Percentiles rank a stretch among this genome's conserved stretches.
Conservation (phyloP, 106 monocot genomes). For the Vanilla planifolia region DNA sequence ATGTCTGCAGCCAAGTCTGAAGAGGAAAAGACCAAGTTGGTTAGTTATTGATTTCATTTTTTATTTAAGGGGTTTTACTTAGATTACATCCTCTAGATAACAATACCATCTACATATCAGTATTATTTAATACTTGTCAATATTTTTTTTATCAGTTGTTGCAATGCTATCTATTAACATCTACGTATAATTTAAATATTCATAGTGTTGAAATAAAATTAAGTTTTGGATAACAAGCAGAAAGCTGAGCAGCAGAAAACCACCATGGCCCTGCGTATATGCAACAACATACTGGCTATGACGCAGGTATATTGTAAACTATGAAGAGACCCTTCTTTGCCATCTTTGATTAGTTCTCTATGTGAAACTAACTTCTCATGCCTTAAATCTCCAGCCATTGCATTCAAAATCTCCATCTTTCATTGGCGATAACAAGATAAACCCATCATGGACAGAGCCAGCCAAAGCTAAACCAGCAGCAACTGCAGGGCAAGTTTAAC, state of each 20-base stretch:
- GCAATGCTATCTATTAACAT: no score
- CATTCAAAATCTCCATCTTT: conserved; percentile 86
- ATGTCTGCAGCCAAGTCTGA: conserved; percentile 71
- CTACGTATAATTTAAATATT: background rate
- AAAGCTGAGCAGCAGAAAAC: conserved; percentile 75
- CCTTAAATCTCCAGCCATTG: conserved; percentile 53
- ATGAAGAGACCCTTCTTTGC: background rate
- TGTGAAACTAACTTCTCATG: background rate
- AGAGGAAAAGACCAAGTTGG: conserved; percentile 70
- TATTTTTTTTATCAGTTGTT: no score
- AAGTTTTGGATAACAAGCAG: conserved; percentile 26
- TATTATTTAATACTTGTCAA: no score
- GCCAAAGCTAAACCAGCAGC: conserved; percentile 39
- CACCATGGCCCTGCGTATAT: conserved; percentile 47
- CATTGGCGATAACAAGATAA: conserved; percentile 76
- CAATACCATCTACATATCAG: no score
- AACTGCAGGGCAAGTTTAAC: conserved; percentile 9
- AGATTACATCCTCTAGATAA: no score
- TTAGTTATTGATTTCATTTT: conserved; percentile 34
- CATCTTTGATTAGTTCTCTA: background rate
- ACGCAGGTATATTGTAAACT: conserved; percentile 46
- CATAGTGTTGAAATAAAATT: background rate
- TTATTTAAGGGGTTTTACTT: no score
- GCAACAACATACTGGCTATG: conserved; percentile 94
- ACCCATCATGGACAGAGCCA: conserved; percentile 78